Evolutionary conservation across 805 yeast species (phyloP), one percentile per base, ranked within the genome.

Genomic region (Wickerhamiella lipophila): DNA sequence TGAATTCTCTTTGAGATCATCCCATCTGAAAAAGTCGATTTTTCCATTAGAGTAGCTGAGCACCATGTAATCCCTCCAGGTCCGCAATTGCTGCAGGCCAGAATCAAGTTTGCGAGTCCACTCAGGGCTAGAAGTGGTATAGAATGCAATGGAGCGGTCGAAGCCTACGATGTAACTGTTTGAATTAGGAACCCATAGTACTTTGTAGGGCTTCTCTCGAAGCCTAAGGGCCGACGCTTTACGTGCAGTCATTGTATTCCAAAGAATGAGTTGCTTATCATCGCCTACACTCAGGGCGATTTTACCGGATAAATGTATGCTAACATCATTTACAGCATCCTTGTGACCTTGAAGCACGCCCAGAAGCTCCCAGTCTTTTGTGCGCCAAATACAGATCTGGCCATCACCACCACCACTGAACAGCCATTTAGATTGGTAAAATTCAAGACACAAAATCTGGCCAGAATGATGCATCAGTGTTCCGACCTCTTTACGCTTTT

Each of bases 201-300:
- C 69, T 46, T 53, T 38, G 58, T 60, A 40, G 45, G 66, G 51
- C 25, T 48, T 30, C 34, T 46, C 40, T 40, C 50, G 34, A 13
- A 69, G 55, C 39, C 83, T 87, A 64, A 88, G 68, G 9, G 76
- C 71, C 1, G 95, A 88, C 16, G 97, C 97, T 65, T 87, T 88
- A 62, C 84, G 83, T 12, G 86, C 92, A 1, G 96, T 89, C 97
- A 92, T 89, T 55, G 92, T 70, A 62, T 92, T 92, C 98, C 98
- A 92, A 51, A 92, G 71, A 60, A 89, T 72, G 32, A 92, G 73
- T 6, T 94, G 82, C 53, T 76, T 76, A 64, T 92, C 98, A 25
- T 75, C 79, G 50, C 94, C 84, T 3, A 87, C 95, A 52, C 94
- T 81, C 23, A 92, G 75, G 5, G 96, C 96, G 50, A 92, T 78